Base-by-base conservation (phyloP, 2,329 filamentous ascomycete genomes). In the Hymenoscyphus albidus region DNA sequence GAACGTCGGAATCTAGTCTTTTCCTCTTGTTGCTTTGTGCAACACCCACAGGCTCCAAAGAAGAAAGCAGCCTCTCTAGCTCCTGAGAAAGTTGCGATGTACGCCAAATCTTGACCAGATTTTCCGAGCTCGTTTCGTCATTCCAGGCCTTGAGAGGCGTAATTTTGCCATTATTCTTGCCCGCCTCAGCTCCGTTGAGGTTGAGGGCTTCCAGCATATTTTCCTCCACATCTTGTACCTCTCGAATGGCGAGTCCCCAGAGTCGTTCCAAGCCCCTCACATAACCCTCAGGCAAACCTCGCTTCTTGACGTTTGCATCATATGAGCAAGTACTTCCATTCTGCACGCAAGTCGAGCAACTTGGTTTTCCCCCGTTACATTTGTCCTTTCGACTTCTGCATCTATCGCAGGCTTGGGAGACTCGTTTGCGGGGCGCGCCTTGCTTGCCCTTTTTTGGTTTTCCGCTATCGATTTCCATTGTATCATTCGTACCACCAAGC, bases 241-340 rank as follows among this genome's bases (percentile, higher is more conserved):
- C 80, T 62, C 79, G 77, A 67, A 87, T 83, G 1, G 83, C 76
- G 70, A 83, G 79, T 12, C 83, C 84, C 73, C 85, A 79, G 16
- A 84, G 78, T 60, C 85, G 75, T 69, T 93, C 90, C 18, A 93
- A 79, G 0, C 88, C 89, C 40, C 89, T 84, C 62, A 93, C 88
- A 72, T 93, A 92, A 16, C 91, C 90, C n/a, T 90, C 90, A 70
- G 90, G 90, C 12, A 93, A 85, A 3, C 91, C 90, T 68, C 90
- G 82, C 75, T 92, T 92, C 76, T 91, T 92, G 7, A 88, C 86
- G 62, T 86, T 87, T 62, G 88, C 83, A 67, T 89, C 86, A 74
- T 93, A 93, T 82, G 82, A 81, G 70, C 85, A 88, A 9, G 76
- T 72, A 62, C 83, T 77, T 18, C 79, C 79, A 51, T 83, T 80